Conservation (phyloP, 345 rosid genomes). For the Cardamine chenopodiifolia region DNA sequence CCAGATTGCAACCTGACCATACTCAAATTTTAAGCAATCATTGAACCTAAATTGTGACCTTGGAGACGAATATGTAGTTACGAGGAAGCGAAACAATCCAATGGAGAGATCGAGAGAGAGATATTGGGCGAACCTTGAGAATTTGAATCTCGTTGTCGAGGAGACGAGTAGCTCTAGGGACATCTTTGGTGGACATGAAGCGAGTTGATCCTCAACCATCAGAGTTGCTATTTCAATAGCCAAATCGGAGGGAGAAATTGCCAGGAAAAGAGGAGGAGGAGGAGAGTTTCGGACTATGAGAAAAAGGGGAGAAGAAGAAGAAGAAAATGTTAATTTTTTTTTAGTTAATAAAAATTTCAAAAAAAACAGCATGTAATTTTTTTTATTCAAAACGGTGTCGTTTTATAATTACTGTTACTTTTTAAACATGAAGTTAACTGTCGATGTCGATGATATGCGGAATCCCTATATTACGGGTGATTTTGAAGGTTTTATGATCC, state of each 20-base stretch:
- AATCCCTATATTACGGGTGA: too few relatives aligned
- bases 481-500: too few relatives aligned
- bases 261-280: constrained; percentile 20
- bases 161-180: constrained; percentile 85
- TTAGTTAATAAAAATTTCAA: too few relatives aligned
- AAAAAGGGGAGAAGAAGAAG: too few relatives aligned
- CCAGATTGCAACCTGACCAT: constrained; percentile 10
- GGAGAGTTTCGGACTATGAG: too few relatives aligned
- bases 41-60: not conserved
- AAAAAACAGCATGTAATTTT: too few relatives aligned
- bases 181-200: constrained; percentile 88
- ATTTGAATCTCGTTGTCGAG: constrained; percentile 91
- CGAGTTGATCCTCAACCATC: constrained; percentile 89
- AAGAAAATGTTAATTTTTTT: too few relatives aligned
- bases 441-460: too few relatives aligned
- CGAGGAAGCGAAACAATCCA: not conserved
- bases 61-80: not conserved
- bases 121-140: constrained; percentile 60
- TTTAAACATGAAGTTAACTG: too few relatives aligned
- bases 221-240: constrained; percentile 65
- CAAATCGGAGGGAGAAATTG: constrained; percentile 37
- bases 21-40: constrained; percentile 2
- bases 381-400: too few relatives aligned
- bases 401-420: too few relatives aligned
- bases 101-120: constrained; percentile 23